Evolutionary conservation across 257 asterid species (phyloP), one percentile per base, ranked within the genome.

Genomic region (Solanum pennellii): DNA sequence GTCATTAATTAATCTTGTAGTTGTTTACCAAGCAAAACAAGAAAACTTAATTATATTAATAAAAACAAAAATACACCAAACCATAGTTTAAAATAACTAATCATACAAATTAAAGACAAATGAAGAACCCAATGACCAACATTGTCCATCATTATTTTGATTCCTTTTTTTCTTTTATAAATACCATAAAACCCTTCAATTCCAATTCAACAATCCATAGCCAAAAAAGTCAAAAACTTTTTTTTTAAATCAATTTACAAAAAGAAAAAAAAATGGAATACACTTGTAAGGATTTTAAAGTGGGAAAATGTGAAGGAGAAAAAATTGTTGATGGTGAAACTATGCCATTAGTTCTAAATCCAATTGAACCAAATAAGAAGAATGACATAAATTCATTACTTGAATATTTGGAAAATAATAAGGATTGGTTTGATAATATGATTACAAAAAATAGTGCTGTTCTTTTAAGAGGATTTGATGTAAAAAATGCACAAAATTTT

Each of bases 271-370:
- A 39, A 66, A 84, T 62, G 68, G 94, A 94, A 88, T 93, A 89
- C 91, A 88, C 56, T 23, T 91, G 95, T 88, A 88, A 93, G 91
- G 93, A 93, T 21, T 95, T 95, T 88, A 93, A 92, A 93, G 98
- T 93, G 12, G 98, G 98, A 0, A 95, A 94, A 91, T 95, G 98
- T 25, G 96, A 94, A 83, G 98, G 98, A 6, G 97, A 94, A 80
- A 95, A 90, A 89, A 85, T 92, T 33, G 97, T 95, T 16, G 92
- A 95, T 49, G 96, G 94, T 13, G 98, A 95, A 73, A 93, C 92
- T 3, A 47, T 95, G 90, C 98, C 98, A n/a, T 90, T 95, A 9
- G 98, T 95, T 82, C 72, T 95, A 83, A 89, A 83, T 79, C 94
- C 98, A 1, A 84, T 83, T 3, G 77, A 49, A 16, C 88, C 89